phyloP scores from a whole-genome alignment of 352 stramenopile genomes.

The Globisporangium rhizosaccharum region DNA sequence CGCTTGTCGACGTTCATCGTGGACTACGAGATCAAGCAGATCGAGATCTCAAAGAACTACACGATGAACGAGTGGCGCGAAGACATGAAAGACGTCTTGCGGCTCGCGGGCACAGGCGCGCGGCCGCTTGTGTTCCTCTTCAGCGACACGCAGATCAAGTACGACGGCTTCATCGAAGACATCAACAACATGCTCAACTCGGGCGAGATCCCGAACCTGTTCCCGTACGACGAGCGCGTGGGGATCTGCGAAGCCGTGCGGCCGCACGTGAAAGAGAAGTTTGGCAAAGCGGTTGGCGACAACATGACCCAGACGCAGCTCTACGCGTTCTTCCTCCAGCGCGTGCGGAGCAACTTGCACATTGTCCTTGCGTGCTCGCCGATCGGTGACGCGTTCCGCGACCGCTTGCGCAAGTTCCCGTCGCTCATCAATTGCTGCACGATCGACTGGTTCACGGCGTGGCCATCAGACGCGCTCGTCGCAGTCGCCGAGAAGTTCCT shows the following conservation, averaged over 20 bases:
- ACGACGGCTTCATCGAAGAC: slow-evolving; percentile 94
- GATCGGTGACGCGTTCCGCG: slow-evolving; percentile 92
- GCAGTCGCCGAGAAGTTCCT: slow-evolving; percentile 93
- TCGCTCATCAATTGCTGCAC: slow-evolving; percentile 96
- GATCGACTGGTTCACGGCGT: slow-evolving; percentile 97
- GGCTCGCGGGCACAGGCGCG: slow-evolving; percentile 79
- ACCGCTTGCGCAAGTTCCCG: slow-evolving; percentile 93
- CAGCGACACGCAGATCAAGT: slow-evolving; percentile 95
- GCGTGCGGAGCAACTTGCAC: slow-evolving; percentile 89
- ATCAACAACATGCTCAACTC: slow-evolving; percentile 97
- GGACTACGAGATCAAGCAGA: slow-evolving; percentile 90
- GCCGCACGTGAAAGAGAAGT: slow-evolving; percentile 89
- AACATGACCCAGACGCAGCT: slow-evolving; percentile 90
- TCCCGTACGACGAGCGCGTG: slow-evolving; percentile 90
- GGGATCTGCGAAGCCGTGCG: slow-evolving; percentile 88
- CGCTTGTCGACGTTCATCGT: slow-evolving; percentile 91
- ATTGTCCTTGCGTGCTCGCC: slow-evolving; percentile 93
- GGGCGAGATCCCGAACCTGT: slow-evolving; percentile 94
- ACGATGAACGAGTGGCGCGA: slow-evolving; percentile 92
- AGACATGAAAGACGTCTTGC: slow-evolving; percentile 92
- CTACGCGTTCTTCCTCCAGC: slow-evolving; percentile 92
- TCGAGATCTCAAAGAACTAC: slow-evolving; percentile 96
- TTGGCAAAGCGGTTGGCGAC: slow-evolving; percentile 86
- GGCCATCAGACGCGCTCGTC: slow-evolving; percentile 90
- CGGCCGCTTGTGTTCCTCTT: slow-evolving; percentile 92